Evolutionary conservation across 139 green algal genomes (phyloP), one percentile per base, ranked within the genome.

Genomic region (Mesotaenium endlicherianum): DNA sequence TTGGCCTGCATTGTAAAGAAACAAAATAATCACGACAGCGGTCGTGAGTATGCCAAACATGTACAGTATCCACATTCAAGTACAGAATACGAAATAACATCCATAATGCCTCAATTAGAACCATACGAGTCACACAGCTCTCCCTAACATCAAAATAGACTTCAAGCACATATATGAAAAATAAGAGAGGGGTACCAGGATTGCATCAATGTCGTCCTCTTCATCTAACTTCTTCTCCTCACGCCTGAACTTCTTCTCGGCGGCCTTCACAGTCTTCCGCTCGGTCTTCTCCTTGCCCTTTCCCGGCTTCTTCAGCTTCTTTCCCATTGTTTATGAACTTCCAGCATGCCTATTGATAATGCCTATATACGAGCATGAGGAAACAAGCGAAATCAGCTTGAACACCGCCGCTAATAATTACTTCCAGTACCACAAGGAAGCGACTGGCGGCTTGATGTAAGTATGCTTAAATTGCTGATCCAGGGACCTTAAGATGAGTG

Each of bases 161-260:
- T 34, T 26, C 20, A 64, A 64, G 26, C 53, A 20, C 20, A 64
- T 26, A 34, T 64, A 64, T 20, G 26, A 20, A 64, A 64, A 26
- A 64, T 34, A 34, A 26, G 20, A 64, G 26, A 64, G 0, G 34
- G 47, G 39, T 34, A 70, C 67, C 42, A 98, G 88, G 70, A 97
- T 77, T 0, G 93, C 93, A 68, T 98, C 94, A 38, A 98, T 92
- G 90, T 98, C 93, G 59, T 97, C 94, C 81, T 97, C 94, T 36
- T 93, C 89, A 0, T 88, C 86, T 16, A 47, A 31, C 34, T 36
- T 20, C 14, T 47, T 87, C 2, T 64, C 11, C 26, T 87, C 50
- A 3, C 84, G 58, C 1, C 88, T 39, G 36, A 50, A 55, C 38
- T 60, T 60, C 75, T 92, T 91, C 34, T 70, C 70, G 38, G 40